A percentile compares a stretch with the other conserved stretches of the same genome.
phyloP scores from a whole-genome alignment of 306 rosid species.

The Boehmeria nivea region DNA sequence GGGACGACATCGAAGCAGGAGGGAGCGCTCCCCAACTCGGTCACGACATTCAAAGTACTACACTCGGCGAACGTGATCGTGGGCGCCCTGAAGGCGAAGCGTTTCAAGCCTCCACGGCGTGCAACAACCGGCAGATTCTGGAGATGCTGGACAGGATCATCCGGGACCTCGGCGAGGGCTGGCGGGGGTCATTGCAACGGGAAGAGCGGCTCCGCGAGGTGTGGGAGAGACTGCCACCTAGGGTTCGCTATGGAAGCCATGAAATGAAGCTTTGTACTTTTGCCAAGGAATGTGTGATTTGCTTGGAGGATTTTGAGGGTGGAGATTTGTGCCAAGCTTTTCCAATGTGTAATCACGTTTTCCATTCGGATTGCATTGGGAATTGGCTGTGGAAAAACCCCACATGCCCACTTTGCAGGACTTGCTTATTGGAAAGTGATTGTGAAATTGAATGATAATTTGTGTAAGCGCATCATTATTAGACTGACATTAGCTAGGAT shows the following conservation, averaged over 20 bases:
- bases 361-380: slow-evolving; percentile 40
- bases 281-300: slow-evolving; percentile 39
- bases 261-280: not conserved
- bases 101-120: not conserved
- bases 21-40: not conserved
- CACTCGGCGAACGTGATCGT: not conserved
- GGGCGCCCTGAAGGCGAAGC: not conserved
- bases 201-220: not conserved
- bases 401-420: slow-evolving; percentile 57
- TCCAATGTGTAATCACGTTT: slow-evolving; percentile 42
- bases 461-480: too few species aligned
- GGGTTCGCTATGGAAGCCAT: slow-evolving; percentile 9
- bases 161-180: slow-evolving; percentile 10
- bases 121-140: slow-evolving; percentile 10
- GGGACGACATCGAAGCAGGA: slow-evolving; percentile 7
- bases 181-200: not conserved
- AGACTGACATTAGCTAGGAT: too few species aligned
- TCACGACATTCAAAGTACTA: too few species aligned
- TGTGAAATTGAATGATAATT: not conserved
- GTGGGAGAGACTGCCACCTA: slow-evolving; percentile 19
- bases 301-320: slow-evolving; percentile 43
- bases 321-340: slow-evolving; percentile 38
- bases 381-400: slow-evolving; percentile 35
- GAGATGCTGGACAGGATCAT: slow-evolving; percentile 17
- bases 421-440: slow-evolving; percentile 10